Conservation (phyloP, 345 rosid species). For the Jatropha curcas region DNA sequence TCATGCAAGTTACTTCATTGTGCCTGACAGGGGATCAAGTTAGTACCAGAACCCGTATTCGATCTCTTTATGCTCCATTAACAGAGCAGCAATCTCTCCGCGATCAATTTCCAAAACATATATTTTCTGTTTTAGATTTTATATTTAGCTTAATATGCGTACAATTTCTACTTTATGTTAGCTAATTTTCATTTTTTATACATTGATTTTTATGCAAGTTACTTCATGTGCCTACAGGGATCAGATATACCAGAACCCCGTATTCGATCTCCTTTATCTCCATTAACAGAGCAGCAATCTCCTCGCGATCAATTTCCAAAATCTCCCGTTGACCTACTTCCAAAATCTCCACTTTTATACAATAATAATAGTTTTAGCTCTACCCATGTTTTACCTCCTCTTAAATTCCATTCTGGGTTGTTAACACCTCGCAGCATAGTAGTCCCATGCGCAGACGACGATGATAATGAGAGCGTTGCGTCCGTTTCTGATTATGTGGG, state of each 20-base stretch:
- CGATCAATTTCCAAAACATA: conserved; percentile 41
- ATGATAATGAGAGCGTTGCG: conserved; percentile 54
- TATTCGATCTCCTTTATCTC: conserved; percentile 63
- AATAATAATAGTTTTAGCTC: conserved; percentile 33
- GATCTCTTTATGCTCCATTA: conserved; percentile 60
- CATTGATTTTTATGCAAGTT: background rate
- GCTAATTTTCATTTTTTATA: background rate
- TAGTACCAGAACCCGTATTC: conserved; percentile 43
- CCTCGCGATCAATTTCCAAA: conserved; percentile 39
- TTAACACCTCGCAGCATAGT: conserved; percentile 47
- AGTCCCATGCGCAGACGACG: conserved; percentile 32
- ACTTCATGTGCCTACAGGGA: conserved; percentile 26
- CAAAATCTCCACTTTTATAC: conserved; percentile 33
- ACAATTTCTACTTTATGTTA: background rate
- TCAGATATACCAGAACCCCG: conserved; percentile 46
- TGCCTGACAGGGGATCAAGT: conserved; percentile 39
- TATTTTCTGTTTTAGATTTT: background rate
- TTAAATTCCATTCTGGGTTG: conserved; percentile 53
- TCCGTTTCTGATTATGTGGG: conserved; percentile 52
- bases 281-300: conserved; percentile 43
- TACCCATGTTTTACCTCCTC: conserved; percentile 54
- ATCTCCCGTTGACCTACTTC: conserved; percentile 38
- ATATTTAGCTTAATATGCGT: background rate
- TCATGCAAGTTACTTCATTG: too few species aligned
- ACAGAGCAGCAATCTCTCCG: conserved; percentile 46